Evolutionary conservation across 2,329 filamentous ascomycete species (phyloP), one percentile per base, ranked within the genome.

Genomic region (Claviceps sp.): DNA sequence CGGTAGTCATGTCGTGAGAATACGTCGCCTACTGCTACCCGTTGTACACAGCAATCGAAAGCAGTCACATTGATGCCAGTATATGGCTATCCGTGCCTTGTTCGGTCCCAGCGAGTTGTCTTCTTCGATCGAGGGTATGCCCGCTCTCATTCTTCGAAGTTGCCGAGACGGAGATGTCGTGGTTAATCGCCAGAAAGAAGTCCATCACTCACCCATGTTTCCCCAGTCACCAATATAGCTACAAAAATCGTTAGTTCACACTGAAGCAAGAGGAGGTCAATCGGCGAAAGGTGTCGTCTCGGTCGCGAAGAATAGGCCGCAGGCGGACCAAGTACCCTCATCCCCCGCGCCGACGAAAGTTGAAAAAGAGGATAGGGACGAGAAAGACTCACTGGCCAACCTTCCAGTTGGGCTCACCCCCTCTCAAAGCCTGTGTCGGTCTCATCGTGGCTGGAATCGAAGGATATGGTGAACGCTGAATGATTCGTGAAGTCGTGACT

Each of bases 191-290:
- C 50, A 13, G 43, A 26, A 13, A 22, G 23, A 16, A 53, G 44
- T 59, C 59, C 2, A 20, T 37, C 9, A 80, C 81, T 74, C 79
- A 88, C 85, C 86, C 58, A 90, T 72, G 63, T 74, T 72, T 63
- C 86, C 86, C 85, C 86, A 91, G 68, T 71, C 71, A 60, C 86
- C 86, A 54, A 90, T 71, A 69, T 75, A 89, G 67, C 86, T 90
- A 61, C 59, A 56, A 20, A 20, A 38, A 5, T 20, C 44, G 55
- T 68, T 56, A 67, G 66, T 55, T 55, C 3, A 47, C 29, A 34
- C 11, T 34, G 29, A 34, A 34, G 29, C 29, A 11, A 11, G 29
- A 34, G 9, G 29, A 4, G 29, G 9, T 11, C 29, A 4, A 34
- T 34, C 13, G 17, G 39, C 17, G 17, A 43, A 13, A 44, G 26